These are phyloP conservation scores for Wallacemonas sp. DNA, from an alignment of 208 protist genomes.

Conservation along the genomic window DNA sequence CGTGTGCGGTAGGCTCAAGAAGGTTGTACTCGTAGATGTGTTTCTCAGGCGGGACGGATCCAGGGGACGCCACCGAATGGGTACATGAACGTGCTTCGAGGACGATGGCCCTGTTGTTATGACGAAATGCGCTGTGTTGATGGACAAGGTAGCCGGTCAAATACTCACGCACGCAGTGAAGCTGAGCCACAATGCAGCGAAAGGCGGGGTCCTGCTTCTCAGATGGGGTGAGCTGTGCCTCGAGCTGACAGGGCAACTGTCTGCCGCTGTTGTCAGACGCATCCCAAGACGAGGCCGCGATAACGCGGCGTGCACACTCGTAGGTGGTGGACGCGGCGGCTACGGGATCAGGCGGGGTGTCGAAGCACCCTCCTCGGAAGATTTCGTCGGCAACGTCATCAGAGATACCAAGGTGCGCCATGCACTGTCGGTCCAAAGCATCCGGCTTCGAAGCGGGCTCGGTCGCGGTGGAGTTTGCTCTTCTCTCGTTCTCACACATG, in stretches of 20 bases:
- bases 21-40: constrained; percentile 37
- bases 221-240: neutral
- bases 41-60: neutral
- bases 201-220: constrained; percentile 5
- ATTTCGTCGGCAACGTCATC: neutral
- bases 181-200: neutral
- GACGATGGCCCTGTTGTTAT: constrained; percentile 24
- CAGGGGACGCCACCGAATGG: neutral
- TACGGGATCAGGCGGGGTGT: neutral
- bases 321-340: neutral
- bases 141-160: constrained; percentile 8
- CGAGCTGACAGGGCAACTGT: too few species aligned
- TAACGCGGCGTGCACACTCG: too few species aligned
- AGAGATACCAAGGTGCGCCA: neutral
- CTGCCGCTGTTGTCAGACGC: too few species aligned
- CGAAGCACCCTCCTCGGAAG: neutral
- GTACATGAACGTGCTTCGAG: constrained; percentile 13
- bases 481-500: too few species aligned
- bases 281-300: too few species aligned
- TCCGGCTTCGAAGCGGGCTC: too few species aligned
- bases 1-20: constrained; percentile 33
- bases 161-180: neutral
- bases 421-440: neutral
- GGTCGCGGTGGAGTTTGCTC: too few species aligned
- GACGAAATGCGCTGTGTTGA: constrained; percentile 31